phyloP scores from a whole-genome alignment of 371 early-diverging fungal genomes.

The Lichtheimia hyalospora region DNA sequence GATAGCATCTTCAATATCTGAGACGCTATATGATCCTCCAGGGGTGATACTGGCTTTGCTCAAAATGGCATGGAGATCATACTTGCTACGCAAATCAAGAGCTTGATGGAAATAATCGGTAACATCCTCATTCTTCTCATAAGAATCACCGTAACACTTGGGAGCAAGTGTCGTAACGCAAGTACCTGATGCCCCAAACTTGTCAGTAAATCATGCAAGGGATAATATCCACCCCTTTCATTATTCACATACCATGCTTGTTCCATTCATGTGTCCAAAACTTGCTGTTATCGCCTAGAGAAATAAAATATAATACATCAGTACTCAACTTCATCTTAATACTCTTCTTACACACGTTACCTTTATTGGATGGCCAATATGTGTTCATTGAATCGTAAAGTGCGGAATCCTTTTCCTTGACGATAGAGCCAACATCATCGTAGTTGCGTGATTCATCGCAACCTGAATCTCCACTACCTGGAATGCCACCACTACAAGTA shows the following conservation, averaged over 20 bases:
- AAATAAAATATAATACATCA: neutral
- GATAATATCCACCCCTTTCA: too few species aligned
- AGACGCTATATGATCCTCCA: slow-evolving; percentile 51
- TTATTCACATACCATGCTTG: slow-evolving; percentile 64
- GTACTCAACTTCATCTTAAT: neutral
- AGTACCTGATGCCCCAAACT: slow-evolving; percentile 30
- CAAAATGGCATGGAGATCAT: slow-evolving; percentile 62
- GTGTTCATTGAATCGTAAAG: slow-evolving; percentile 60
- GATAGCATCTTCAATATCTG: slow-evolving; percentile 55
- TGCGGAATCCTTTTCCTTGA: slow-evolving; percentile 28
- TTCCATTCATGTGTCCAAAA: slow-evolving; percentile 80
- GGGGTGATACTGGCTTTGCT: slow-evolving; percentile 61
- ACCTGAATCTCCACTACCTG: slow-evolving; percentile 54
- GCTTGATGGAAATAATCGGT: slow-evolving; percentile 55
- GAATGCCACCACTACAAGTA: slow-evolving; percentile 59
- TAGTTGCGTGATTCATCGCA: slow-evolving; percentile 66
- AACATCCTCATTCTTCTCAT: slow-evolving; percentile 55
- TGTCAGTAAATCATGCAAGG: neutral
- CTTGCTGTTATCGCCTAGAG: slow-evolving; percentile 33
- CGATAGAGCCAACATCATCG: slow-evolving; percentile 46
- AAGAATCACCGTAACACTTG: slow-evolving; percentile 47
- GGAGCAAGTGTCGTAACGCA: slow-evolving; percentile 70
- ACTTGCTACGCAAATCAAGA: slow-evolving; percentile 51
- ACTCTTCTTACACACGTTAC: slow-evolving; percentile 27
- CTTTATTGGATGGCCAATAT: slow-evolving; percentile 77